Evolutionary conservation across 2,329 filamentous ascomycete species (phyloP), one percentile per base, ranked within the genome.

Genomic region (Scopulariopsis brevicaulis): DNA sequence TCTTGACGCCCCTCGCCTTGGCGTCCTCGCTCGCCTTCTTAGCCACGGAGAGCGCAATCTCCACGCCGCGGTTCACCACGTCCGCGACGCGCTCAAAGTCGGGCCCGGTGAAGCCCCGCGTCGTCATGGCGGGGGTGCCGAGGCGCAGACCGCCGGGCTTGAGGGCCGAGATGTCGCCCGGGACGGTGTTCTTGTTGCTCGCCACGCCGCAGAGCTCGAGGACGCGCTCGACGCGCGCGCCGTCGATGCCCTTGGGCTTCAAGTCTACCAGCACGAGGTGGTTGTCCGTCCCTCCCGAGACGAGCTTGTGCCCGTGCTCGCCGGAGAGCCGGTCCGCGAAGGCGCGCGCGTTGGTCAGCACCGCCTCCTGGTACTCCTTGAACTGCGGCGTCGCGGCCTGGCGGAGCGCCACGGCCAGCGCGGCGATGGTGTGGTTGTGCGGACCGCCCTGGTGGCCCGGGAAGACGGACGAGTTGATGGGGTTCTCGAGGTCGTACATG

Each of bases 151-250:
- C 94, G 64, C 93, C 92, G 18, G 94, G 94, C 63, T 93, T 90
- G 68, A 99, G 82, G 1, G 94, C 94, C 1, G 91, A 96, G 69
- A 87, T 90, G 74, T 99, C 94, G 48, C 93, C 94, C 1, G 94
- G 94, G 0, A 96, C 93, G 7, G 94, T 96, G 77, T 99, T 99
- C 82, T 99, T 99, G 81, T 99, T 99, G 70, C 89, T 88, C n/a
- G 94, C 94, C 56, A 97, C 93, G 66, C 93, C 93, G 63, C 95
- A 90, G 54, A 96, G 83, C 71, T 96, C 92, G 25, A 96, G 81
- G 18, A 96, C 85, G 53, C 90, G 86, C 77, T 96, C 92, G 14
- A 96, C 90, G 57, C 91, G 86, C 25, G 88, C 87, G 64, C 92
- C 92, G 68, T 99, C 94, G 61, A 99, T 85, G 59, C 81, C 80